A percentile compares a stretch with the other conserved stretches of the same genome.
phyloP scores from a whole-genome alignment of 2,329 filamentous ascomycete species.

The Tolypocladium cylindrosporum region DNA sequence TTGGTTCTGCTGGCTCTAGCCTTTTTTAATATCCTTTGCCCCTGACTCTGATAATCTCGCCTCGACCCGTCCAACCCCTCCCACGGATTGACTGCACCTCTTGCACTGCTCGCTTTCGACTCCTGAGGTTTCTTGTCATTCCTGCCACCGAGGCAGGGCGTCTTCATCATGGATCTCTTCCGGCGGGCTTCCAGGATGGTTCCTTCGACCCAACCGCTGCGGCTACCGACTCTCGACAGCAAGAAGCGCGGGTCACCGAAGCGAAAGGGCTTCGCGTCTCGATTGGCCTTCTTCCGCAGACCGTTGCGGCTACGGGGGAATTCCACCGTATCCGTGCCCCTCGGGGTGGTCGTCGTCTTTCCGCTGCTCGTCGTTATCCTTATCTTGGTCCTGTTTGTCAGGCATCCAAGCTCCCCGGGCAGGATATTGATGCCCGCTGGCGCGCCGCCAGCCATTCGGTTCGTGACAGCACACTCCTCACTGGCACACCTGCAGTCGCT shows the following conservation, averaged over 20 bases:
- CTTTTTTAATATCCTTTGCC: slow-evolving; percentile 1
- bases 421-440: slow-evolving; percentile 81
- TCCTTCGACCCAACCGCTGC: slow-evolving; percentile 28
- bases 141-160: slow-evolving; percentile 28
- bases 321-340: slow-evolving; percentile 82
- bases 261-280: slow-evolving; percentile 31
- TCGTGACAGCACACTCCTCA: slow-evolving; percentile 21
- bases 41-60: slow-evolving; percentile 10
- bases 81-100: slow-evolving; percentile 16
- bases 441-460: slow-evolving; percentile 83
- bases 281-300: slow-evolving; percentile 72
- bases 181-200: slow-evolving; percentile 43
- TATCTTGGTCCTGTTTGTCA: slow-evolving; percentile 81
- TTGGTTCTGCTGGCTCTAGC: background rate
- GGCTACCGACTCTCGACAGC: slow-evolving; percentile 36
- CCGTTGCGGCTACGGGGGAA: slow-evolving; percentile 85
- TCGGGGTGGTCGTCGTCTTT: slow-evolving; percentile 88
- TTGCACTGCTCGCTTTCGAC: background rate
- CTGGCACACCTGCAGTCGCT: slow-evolving; percentile 1
- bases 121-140: slow-evolving; percentile 19
- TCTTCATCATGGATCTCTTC: slow-evolving; percentile 44
- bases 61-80: slow-evolving; percentile 7
- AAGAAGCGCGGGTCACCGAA: slow-evolving; percentile 34
- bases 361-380: slow-evolving; percentile 84
- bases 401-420: slow-evolving; percentile 74